Percentiles rank a stretch among this genome's conserved stretches.
Conservation (phyloP, 345 rosid genomes). For the Raphanus raphanistrum region DNA sequence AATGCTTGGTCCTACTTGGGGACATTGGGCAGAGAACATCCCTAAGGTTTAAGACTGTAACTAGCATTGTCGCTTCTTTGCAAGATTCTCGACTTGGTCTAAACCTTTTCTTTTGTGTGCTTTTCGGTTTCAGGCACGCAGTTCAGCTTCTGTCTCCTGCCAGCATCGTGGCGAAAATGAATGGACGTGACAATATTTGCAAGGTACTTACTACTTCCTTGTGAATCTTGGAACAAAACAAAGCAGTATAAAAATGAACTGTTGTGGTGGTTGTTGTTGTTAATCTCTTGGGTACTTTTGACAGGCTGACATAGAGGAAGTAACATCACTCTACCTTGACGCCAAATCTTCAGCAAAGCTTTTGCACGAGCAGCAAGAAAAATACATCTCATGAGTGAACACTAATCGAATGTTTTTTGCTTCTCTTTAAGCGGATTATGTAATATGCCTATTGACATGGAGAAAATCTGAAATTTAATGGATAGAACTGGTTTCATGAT, state of each 20-base stretch:
- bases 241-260: not conserved
- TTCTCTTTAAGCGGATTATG: not conserved
- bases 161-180: conserved; percentile 86
- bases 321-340: conserved; percentile 67
- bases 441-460: not conserved
- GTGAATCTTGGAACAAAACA: not conserved
- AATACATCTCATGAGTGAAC: conserved; percentile 65
- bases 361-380: conserved; percentile 89
- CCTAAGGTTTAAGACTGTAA: conserved; percentile 71
- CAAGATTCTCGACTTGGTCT: not conserved
- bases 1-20: conserved; percentile 81
- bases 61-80: not conserved
- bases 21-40: conserved; percentile 83
- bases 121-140: conserved; percentile 66
- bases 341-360: conserved; percentile 93
- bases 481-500: not conserved
- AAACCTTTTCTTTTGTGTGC: not conserved
- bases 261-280: not conserved
- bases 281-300: not conserved
- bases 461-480: not conserved
- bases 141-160: conserved; percentile 94
- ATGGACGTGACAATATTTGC: conserved; percentile 88
- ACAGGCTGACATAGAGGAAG: conserved; percentile 92
- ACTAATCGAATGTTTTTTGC: not conserved
- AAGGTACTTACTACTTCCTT: conserved; percentile 54